phyloP scores from a whole-genome alignment of 331 rosid genomes.

The Phaseolus coccineus region DNA sequence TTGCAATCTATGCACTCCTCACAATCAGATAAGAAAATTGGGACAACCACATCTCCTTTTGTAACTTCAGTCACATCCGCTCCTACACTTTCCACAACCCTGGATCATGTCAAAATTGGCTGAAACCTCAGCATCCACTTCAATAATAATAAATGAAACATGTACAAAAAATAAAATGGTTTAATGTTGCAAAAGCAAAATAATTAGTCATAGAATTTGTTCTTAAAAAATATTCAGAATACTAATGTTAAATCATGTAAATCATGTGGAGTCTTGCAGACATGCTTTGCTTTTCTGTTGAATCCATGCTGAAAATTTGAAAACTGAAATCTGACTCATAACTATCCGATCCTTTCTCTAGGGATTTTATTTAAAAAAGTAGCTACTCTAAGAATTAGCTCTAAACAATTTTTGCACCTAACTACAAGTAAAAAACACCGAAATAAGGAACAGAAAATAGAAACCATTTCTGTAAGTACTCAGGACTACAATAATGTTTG shows the following conservation, averaged over 20 bases:
- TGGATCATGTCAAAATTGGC: constrained; percentile 34
- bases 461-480: background rate
- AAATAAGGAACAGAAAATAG: background rate
- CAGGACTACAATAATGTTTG: background rate
- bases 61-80: constrained; percentile 65
- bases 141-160: background rate
- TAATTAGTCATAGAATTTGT: background rate
- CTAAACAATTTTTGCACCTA: background rate
- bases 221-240: background rate
- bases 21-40: constrained; percentile 76
- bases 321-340: background rate
- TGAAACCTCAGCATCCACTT: background rate
- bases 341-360: background rate
- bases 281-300: background rate
- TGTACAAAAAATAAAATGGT: background rate
- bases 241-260: background rate
- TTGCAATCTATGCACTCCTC: constrained; percentile 75
- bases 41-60: constrained; percentile 78
- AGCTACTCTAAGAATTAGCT: background rate
- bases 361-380: background rate
- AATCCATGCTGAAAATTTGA: background rate
- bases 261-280: background rate
- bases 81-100: constrained; percentile 93
- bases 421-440: background rate
- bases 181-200: background rate